Evolutionary conservation across 306 rosid genomes (phyloP), one percentile per base, ranked within the genome.

Genomic region (Casuarina equisetifolia): DNA sequence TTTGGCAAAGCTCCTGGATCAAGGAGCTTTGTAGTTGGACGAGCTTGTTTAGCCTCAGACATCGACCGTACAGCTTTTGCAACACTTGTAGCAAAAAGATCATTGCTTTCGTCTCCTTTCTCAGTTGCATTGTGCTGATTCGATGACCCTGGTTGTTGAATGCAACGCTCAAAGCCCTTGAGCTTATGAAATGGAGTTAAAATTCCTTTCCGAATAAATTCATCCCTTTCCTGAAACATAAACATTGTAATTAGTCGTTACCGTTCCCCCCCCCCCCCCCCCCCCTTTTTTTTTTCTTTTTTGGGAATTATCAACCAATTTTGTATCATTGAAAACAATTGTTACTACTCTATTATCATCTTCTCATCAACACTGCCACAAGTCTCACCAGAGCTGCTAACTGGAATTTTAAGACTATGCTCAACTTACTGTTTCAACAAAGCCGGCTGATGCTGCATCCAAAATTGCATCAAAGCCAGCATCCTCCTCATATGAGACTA

Each of bases 141-240:
- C 73, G 91, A 88, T 74, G 92, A 72, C 79, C 87, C 88, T 5
- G 82, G 82, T 55, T 88, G 89, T 81, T 92, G 90, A 82, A 91
- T 70, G 42, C 96, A 80, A 20, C 97, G 99, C 75, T 91, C 97
- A 84, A 91, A 92, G 74, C 99, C 99, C 85, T 81, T 92, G 52
- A 95, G 85, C 90, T 85, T 89, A 84, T 93, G 97, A 82, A 95
- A 95, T 64, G 99, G 99, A 69, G 99, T 92, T 51, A 95, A 86
- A 74, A 95, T 79, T 83, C 99, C 99, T 82, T 88, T 92, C 70
- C 97, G 88, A 58, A 95, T 87, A 74, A 92, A 82, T 57, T 92
- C 96, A 86, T 95, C 99, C 85, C 97, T 88, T 90, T 95, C 98
- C 98, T 95, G 51, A 73, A 74, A 85, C 53, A 82, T 64, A 78